Base-by-base conservation (phyloP, 768 basidiomycete species). In the Suillus sp. region DNA sequence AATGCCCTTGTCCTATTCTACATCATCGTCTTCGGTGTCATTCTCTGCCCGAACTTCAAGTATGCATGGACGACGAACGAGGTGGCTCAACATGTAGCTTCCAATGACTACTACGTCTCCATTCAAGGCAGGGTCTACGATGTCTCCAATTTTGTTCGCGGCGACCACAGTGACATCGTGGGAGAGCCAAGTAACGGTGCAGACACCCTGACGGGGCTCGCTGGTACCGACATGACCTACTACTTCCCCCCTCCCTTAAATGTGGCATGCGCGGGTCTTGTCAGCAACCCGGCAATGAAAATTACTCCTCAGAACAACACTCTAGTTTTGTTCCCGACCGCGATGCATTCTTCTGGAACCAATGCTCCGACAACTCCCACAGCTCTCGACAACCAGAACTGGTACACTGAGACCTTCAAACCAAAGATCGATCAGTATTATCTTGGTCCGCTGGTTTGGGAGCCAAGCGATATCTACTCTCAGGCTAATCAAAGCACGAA, bases 181-280 rank as follows among this genome's bases (percentile, higher is more conserved):
- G 82, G 82, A 35, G 72, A 81, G 54, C 74, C 83, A 3, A 87
- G 87, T 58, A 85, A 86, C 51, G 61, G 73, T 7, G 74, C 74
- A 22, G 79, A 78, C 14, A 74, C 81, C 18, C 80, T 89, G 70
- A 68, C 81, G 4, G 71, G 78, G 30, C 77, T 91, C 34, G 89
- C 85, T 0, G 90, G 90, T 10, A 75, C 79, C 66, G 90, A 91
- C 68, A 64, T 91, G 57, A 84, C 84, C 1, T 73, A 80, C 48
- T 89, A 90, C 73, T 88, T 88, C 78, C 87, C 86, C 1, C 78
- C 81, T 1, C 88, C 89, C 1, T 75, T 90, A 57, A 74, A 76
- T 32, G 70, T 84, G 57, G 87, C 84, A 11, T 91, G 89, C 68
- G 80, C 84, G 0, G 81, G 79, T 27, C 81, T 91, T 30, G 86